Base-by-base conservation (phyloP, 2,329 filamentous ascomycete genomes). In the Penicillium sp. region DNA sequence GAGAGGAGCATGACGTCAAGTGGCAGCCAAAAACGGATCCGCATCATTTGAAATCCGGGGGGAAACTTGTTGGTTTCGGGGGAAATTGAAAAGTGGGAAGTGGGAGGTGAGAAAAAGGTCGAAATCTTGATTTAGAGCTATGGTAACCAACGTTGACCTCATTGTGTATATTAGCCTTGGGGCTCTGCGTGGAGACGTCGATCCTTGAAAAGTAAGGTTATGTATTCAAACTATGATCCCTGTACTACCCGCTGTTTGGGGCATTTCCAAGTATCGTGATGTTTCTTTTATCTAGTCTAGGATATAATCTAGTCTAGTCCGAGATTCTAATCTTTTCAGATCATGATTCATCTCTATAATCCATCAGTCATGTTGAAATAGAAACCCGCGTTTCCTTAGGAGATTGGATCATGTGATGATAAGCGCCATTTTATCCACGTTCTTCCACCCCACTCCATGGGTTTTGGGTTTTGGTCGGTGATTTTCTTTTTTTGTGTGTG, bases 1-100 rank as follows among this genome's bases (percentile, higher is more conserved):
- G 49, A 58, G 42, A 46, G 45, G 46, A 42, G 31, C 53, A 62
- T 63, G 56, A 54, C 57, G 56, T 60, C 55, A 56, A 41, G 47
- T 47, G 18, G 37, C 11, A 18, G 33, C 37, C 37, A 22, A 25
- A 48, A 26, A 26, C 4, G 20, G 9, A 49, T 26, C 29, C 27
- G 14, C 29, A 33, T 25, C 27, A 23, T 33, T 22, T n/a, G 4
- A 47, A 33, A 33, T 33, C 29, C 18, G 37, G 37, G 37, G 29
- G 18, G 37, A 18, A 18, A 29, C 27, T 35, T 35, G 33, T 18
- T 18, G 33, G 33, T 37, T 37, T 18, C 33, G n/a, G 33, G 8
- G 33, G 15, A 18, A 18, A 37, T 15, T 15, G n/a, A 37, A 37
- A 37, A 37, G 33, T 31, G 14, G 29, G 29, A 31, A 31, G 33